These are phyloP conservation scores for Diutina sp. DNA, from an alignment of 1,139 yeast species.

Conservation along the genomic window DNA sequence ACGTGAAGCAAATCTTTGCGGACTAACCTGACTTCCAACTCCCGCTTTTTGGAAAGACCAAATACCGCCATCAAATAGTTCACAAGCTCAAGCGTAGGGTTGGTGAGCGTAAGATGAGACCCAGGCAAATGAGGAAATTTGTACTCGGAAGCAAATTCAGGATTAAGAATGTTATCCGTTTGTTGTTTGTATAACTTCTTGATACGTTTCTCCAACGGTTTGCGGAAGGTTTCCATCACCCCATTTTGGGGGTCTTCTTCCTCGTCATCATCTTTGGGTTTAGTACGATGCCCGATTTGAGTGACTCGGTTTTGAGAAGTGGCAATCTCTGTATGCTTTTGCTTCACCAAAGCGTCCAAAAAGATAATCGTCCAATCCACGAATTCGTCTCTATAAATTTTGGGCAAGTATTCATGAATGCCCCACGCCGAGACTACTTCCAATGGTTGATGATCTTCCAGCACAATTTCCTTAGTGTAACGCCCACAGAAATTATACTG, in stretches of 20 bases:
- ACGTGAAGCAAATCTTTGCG: conserved; percentile 61
- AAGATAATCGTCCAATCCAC: conserved; percentile 78
- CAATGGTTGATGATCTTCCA: conserved; percentile 43
- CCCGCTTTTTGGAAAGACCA: conserved; percentile 49
- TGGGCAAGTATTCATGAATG: conserved; percentile 60
- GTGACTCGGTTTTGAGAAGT: conserved; percentile 37
- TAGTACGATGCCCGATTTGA: conserved; percentile 45
- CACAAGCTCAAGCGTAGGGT: conserved; percentile 72
- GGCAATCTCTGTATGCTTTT: conserved; percentile 31
- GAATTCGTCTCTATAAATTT: conserved; percentile 67
- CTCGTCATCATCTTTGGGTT: conserved; percentile 19
- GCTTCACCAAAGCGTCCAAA: conserved; percentile 54
- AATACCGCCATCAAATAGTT: conserved; percentile 67
- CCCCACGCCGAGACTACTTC: conserved; percentile 71
- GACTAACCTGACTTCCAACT: conserved; percentile 61
- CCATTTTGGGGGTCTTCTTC: conserved; percentile 19
- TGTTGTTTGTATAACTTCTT: conserved; percentile 56
- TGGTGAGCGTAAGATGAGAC: conserved; percentile 42
- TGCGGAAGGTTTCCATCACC: conserved; percentile 41
- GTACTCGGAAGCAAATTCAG: conserved; percentile 52
- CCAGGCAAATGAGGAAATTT: conserved; percentile 67
- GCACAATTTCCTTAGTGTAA: conserved; percentile 47
- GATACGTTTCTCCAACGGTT: conserved; percentile 55
- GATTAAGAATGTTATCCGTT: conserved; percentile 58
- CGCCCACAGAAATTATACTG: conserved; percentile 80